Base-by-base conservation (phyloP, 352 stramenopile species). In the Globisporangium spiculum region DNA sequence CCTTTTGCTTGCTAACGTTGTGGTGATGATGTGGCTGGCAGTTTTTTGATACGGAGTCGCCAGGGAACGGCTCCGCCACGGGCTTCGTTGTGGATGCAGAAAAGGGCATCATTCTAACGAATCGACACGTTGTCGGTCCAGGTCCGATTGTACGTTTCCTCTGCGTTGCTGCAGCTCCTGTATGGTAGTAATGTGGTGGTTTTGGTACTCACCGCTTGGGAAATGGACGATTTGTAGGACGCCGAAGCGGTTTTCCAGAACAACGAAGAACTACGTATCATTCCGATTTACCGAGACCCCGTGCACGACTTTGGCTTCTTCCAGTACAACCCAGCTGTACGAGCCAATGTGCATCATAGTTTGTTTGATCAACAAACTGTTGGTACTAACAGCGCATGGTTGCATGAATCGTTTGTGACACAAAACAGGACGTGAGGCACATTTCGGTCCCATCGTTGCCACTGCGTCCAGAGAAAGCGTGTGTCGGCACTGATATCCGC, bases 291-390 rank as follows among this genome's bases (percentile, higher is more conserved):
- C 65, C 80, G 90, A 12, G 93, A 98, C 67, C 93, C 93, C 0
- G 87, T 98, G 18, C 93, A 98, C 71, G 93, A 98, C 75, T 98
- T 98, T 81, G 92, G 90, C 24, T 97, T 98, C 30, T 96, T 96
- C 74, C 83, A 93, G 64, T 98, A 97, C 66, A 84, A 97, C 44
- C 91, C 91, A 26, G 73, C 72, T 68, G 86, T 94, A 74, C 66
- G 72, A 60, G 26, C 1, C 54, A 41, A 9, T 22, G 44, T 1
- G 30, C 5, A 44, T 26, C 26, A 32, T 44, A 55, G 38, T 50
- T 22, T 6, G 4, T 24, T 20, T 53, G 54, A 41, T 63, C 9
- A 36, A 14, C n/a, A 27, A 56, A 1, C 14, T 20, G 10, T 32
- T 20, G 44, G 1, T 22, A 52, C 44, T 52, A 22, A 52, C 3